phyloP scores from a whole-genome alignment of 1,284 basidiomycete species.

The Rhodotorula sp. region DNA sequence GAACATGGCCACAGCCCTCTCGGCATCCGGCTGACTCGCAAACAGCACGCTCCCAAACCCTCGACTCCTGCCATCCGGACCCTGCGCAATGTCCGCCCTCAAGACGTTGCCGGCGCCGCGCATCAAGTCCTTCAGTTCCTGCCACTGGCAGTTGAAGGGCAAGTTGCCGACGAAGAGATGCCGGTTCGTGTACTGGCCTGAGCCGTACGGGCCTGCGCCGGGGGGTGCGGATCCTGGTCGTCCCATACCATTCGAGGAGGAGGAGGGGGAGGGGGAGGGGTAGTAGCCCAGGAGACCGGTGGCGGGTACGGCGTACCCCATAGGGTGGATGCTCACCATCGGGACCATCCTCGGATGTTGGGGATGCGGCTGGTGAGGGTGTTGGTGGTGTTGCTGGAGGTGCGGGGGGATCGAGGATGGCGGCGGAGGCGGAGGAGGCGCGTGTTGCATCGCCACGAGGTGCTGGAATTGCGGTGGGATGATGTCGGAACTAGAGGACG shows the following conservation, averaged over 20 bases:
- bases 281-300: slow-evolving; percentile 19
- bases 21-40: slow-evolving; percentile 77
- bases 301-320: slow-evolving; percentile 18
- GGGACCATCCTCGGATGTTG: neutral
- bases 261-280: no score
- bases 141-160: slow-evolving; percentile 90
- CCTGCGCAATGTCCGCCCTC: slow-evolving; percentile 84
- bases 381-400: neutral
- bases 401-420: neutral
- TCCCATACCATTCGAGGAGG: neutral
- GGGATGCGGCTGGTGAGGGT: neutral
- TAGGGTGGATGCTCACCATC: slow-evolving; percentile 17
- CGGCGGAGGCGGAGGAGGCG: neutral
- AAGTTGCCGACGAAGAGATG: slow-evolving; percentile 81
- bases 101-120: slow-evolving; percentile 91
- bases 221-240: slow-evolving; percentile 4
- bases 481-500: neutral
- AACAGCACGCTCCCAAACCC: slow-evolving; percentile 87
- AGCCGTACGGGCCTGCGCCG: neutral
- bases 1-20: slow-evolving; percentile 62
- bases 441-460: neutral
- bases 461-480: slow-evolving; percentile 16
- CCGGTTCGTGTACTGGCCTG: slow-evolving; percentile 32
- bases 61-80: slow-evolving; percentile 76
- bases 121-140: slow-evolving; percentile 97